phyloP scores from a whole-genome alignment of 2,329 filamentous ascomycete species.

The Neurospora sp. region DNA sequence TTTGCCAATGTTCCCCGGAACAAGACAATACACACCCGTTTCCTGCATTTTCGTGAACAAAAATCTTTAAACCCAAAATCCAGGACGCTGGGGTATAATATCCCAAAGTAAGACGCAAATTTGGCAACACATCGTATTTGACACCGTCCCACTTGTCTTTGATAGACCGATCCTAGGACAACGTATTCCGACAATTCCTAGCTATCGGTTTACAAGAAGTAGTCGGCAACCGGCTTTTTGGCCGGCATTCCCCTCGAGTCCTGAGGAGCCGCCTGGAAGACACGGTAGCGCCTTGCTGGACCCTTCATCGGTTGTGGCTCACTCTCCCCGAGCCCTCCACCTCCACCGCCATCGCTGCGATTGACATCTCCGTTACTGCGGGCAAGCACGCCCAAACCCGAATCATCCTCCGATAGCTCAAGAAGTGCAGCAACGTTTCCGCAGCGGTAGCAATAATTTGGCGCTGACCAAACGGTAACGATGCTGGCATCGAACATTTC shows the following conservation, averaged over 20 bases:
- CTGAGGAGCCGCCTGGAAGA: slow-evolving; percentile 94
- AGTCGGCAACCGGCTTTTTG: slow-evolving; percentile 96
- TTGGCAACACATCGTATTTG: background rate
- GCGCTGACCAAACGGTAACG: slow-evolving; percentile 97
- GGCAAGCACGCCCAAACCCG: slow-evolving; percentile 59
- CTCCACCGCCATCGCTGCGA: slow-evolving; percentile 39
- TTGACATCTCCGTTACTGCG: slow-evolving; percentile 62
- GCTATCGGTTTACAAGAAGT: slow-evolving; percentile 58
- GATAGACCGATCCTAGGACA: background rate
- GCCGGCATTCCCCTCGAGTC: slow-evolving; percentile 96
- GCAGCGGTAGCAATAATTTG: slow-evolving; percentile 94
- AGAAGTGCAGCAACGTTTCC: slow-evolving; percentile 93
- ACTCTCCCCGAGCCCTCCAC: slow-evolving; percentile 4
- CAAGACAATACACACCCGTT: background rate
- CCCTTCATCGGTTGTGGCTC: slow-evolving; percentile 39
- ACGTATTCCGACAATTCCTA: background rate
- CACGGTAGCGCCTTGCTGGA: slow-evolving; percentile 80
- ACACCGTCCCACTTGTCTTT: background rate
- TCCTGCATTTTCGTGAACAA: background rate
- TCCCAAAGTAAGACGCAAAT: background rate
- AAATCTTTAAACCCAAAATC: background rate
- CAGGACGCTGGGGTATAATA: background rate
- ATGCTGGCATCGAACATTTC: slow-evolving; percentile 97
- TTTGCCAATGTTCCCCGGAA: background rate
- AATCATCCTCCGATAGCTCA: slow-evolving; percentile 80